phyloP scores from a whole-genome alignment of 345 rosid genomes.

The Eucalyptus pauciflora region DNA sequence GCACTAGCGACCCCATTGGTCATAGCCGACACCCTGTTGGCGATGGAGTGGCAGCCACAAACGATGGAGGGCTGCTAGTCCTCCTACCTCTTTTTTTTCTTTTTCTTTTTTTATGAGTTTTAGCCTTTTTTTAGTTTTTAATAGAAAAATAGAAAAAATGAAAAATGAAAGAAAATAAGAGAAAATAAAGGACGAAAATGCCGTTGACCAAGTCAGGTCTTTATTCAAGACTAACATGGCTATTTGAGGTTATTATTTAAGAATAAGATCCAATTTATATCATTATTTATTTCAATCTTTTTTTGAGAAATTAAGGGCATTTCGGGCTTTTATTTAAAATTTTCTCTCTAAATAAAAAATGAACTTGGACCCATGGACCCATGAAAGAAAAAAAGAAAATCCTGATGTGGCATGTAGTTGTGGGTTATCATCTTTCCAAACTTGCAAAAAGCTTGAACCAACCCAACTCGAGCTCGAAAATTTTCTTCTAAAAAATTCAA shows the following conservation, averaged over 20 bases:
- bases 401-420: neutral
- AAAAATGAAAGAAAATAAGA: fast-evolving
- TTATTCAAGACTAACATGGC: too few species aligned
- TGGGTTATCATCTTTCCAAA: fast-evolving
- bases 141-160: too few species aligned
- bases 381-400: neutral
- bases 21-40: fast-evolving
- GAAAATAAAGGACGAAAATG: too few species aligned
- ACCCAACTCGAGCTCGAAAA: neutral
- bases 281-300: too few species aligned
- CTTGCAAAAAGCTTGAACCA: neutral
- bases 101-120: too few species aligned
- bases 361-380: neutral
- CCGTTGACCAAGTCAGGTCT: fast-evolving
- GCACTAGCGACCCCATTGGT: fast-evolving
- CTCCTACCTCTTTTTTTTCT: too few species aligned
- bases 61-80: too few species aligned
- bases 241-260: too few species aligned
- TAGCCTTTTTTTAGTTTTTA: too few species aligned
- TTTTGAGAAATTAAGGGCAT: too few species aligned
- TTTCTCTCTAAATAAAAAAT: neutral
- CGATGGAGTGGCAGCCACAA: fast-evolving
- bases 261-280: too few species aligned
- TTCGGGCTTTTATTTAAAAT: fast-evolving
- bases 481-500: neutral